These are phyloP conservation scores for Escovopsis sp. DNA, from an alignment of 2,329 filamentous ascomycete species.

Conservation along the genomic window DNA sequence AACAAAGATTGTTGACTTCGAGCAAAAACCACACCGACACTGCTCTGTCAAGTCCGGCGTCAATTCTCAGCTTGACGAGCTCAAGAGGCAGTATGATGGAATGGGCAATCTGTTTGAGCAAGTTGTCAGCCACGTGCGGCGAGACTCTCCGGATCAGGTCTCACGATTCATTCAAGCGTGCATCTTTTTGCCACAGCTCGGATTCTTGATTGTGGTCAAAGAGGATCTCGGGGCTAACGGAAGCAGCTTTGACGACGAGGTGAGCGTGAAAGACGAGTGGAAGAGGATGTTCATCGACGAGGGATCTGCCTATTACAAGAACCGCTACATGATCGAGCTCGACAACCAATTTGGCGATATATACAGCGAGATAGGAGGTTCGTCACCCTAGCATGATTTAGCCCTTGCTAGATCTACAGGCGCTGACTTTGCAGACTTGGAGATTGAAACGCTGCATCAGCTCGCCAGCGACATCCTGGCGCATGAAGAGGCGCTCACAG, in stretches of 20 bases:
- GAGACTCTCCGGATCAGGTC: slow-evolving; percentile 44
- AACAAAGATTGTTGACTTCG: slow-evolving; percentile 63
- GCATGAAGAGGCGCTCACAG: slow-evolving; percentile 48
- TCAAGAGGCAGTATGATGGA: slow-evolving; percentile 65
- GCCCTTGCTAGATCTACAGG: slow-evolving; percentile 8
- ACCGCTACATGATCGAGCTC: slow-evolving; percentile 61
- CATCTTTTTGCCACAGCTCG: slow-evolving; percentile 80
- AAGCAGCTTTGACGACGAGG: slow-evolving; percentile 46
- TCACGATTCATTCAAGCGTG: slow-evolving; percentile 49
- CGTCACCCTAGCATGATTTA: no score
- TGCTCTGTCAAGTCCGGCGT: slow-evolving; percentile 60
- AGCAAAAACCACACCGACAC: slow-evolving; percentile 51
- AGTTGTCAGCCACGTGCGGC: slow-evolving; percentile 48
- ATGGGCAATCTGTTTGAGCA: slow-evolving; percentile 58
- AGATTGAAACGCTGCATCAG: slow-evolving; percentile 75
- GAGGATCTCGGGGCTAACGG: slow-evolving; percentile 30
- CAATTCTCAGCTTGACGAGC: slow-evolving; percentile 57
- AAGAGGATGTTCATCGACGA: slow-evolving; percentile 61
- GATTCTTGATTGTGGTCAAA: slow-evolving; percentile 71
- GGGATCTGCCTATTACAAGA: slow-evolving; percentile 72
- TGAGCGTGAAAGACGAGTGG: slow-evolving; percentile 42
- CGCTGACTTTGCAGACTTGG: slow-evolving; percentile 47
- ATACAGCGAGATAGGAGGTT: slow-evolving; percentile 69
- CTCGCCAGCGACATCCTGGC: slow-evolving; percentile 57
- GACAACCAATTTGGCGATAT: slow-evolving; percentile 73